Percentiles rank a stretch among this genome's conserved stretches.
These are phyloP conservation scores for Elsinoe necatrix DNA, from an alignment of 2,329 filamentous ascomycete genomes.

Conservation along the genomic window DNA sequence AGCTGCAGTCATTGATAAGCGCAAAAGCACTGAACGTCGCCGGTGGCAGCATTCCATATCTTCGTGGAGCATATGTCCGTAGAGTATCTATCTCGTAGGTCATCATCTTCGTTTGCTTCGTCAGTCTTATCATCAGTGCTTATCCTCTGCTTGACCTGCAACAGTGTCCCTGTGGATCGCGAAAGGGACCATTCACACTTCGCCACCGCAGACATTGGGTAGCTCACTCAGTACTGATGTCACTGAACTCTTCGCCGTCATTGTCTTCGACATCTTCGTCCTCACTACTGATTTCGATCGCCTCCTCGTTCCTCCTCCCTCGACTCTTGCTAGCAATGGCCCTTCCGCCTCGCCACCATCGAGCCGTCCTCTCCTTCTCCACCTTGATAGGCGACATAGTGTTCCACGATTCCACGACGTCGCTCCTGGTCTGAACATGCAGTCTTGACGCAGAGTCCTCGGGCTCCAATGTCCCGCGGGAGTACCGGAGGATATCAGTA, in stretches of 20 bases:
- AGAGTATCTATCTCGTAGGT: too few species aligned
- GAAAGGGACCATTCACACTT: too few species aligned
- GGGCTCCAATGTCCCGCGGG: neutral
- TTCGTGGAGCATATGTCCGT: too few species aligned
- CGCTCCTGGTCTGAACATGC: neutral
- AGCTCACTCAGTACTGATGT: too few species aligned
- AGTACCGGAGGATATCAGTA: neutral
- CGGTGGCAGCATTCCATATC: too few species aligned
- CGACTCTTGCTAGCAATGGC: neutral
- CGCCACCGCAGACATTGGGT: too few species aligned
- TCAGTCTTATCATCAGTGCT: too few species aligned
- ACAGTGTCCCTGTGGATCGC: too few species aligned
- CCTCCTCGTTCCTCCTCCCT: neutral
- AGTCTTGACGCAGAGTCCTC: neutral
- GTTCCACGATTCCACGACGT: neutral
- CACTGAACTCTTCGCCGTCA: neutral
- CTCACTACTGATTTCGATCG: neutral
- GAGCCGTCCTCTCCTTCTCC: neutral
- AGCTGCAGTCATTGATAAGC: too few species aligned
- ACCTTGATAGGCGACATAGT: neutral
- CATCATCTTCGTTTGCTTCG: too few species aligned
- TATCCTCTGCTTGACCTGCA: too few species aligned
- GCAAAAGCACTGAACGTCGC: too few species aligned
- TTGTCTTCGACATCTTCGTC: neutral
- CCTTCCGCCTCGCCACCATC: conserved; percentile 1